A percentile compares a stretch with the other conserved stretches of the same genome.
Evolutionary conservation across 192 early-diverging fungal genomes (phyloP).

Genomic region (Coemansia guatemalensis): DNA sequence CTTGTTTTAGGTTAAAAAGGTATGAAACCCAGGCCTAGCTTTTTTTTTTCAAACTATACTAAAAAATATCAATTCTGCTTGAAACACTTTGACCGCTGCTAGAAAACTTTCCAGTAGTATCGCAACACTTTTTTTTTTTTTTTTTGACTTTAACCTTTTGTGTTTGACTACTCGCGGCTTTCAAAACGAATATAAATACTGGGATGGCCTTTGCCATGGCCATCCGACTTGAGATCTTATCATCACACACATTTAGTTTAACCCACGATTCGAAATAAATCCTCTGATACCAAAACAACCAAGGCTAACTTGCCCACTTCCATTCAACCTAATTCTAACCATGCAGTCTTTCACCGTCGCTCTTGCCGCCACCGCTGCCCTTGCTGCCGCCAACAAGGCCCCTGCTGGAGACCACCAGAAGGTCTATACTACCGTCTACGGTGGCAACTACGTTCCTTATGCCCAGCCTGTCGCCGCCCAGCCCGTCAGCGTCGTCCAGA

Average conservation of each 20-base stretch:
- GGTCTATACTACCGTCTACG: constrained; percentile 32
- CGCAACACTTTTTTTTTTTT: neutral
- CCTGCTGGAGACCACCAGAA: constrained; percentile 31
- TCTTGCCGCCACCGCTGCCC: constrained; percentile 24
- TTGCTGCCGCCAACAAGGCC: constrained; percentile 23
- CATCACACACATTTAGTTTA: neutral
- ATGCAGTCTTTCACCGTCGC: constrained; percentile 39
- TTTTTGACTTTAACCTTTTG: neutral
- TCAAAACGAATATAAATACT: constrained; percentile 1
- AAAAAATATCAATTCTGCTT: neutral
- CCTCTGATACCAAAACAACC: neutral
- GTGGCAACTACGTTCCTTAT: constrained; percentile 8
- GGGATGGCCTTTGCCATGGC: neutral
- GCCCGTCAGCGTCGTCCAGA: constrained; percentile 40
- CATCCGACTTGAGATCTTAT: neutral
- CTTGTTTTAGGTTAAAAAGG: neutral
- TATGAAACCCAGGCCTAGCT: neutral
- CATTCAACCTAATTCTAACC: constrained; percentile 12
- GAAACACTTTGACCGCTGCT: neutral
- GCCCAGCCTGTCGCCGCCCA: constrained; percentile 26
- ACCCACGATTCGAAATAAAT: neutral
- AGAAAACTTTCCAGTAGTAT: neutral
- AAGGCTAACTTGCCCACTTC: neutral
- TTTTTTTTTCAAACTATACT: neutral
- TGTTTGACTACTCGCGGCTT: neutral